Conservation (phyloP, 306 rosid species). For the Carpinus viminea region DNA sequence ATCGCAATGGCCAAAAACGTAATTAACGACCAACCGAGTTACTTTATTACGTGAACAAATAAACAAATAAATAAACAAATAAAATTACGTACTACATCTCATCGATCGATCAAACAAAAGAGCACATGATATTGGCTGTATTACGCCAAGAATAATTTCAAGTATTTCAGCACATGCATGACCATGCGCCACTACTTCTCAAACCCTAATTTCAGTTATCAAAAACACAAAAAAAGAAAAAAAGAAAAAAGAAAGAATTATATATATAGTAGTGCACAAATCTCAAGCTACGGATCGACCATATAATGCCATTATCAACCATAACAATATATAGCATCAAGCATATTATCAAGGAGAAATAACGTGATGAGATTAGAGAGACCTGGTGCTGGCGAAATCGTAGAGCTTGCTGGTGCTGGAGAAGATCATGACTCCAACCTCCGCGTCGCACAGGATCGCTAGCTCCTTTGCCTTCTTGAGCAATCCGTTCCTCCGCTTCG, state of each 20-base stretch:
- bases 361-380: not conserved
- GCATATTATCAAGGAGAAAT: not conserved
- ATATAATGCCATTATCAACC: conserved; percentile 2
- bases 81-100: not conserved
- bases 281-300: not conserved
- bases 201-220: not conserved
- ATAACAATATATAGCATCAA: not conserved
- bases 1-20: not conserved
- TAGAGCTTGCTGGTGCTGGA: conserved; percentile 90
- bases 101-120: not conserved
- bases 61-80: not conserved
- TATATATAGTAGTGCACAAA: not conserved
- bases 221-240: not conserved
- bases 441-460: conserved; percentile 89
- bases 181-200: not conserved
- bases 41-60: not conserved
- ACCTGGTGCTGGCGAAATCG: conserved; percentile 85
- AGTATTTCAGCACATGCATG: conserved; percentile 1
- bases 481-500: conserved; percentile 82
- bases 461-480: conserved; percentile 93
- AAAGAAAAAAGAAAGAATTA: too few relatives aligned
- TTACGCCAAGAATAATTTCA: not conserved
- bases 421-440: conserved; percentile 86
- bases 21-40: not conserved
- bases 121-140: not conserved